phyloP scores from a whole-genome alignment of 164 flowering plant species.

The Platanus orientalis region DNA sequence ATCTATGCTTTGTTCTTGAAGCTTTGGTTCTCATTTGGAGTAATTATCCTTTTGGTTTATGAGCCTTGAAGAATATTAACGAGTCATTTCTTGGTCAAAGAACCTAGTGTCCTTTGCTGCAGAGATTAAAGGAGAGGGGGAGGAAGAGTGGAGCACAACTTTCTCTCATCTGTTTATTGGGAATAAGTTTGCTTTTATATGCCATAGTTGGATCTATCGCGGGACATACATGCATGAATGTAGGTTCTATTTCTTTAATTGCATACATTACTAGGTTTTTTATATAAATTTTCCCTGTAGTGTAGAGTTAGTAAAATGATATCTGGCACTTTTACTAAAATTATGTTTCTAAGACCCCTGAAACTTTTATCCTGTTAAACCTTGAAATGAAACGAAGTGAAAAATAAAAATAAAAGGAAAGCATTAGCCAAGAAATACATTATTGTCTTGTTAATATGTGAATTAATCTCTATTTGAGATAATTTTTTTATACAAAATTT shows the following conservation, averaged over 20 bases:
- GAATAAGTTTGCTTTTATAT: conserved; percentile 66
- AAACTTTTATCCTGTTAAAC: neutral
- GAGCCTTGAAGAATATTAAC: conserved; percentile 61
- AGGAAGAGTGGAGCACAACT: conserved; percentile 78
- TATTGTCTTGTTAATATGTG: too few species aligned
- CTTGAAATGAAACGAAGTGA: neutral
- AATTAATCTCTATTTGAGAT: too few species aligned
- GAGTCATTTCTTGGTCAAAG: conserved; percentile 84
- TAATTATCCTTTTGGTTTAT: too few species aligned
- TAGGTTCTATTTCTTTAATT: too few species aligned
- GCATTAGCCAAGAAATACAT: too few species aligned
- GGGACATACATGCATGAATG: conserved; percentile 63
- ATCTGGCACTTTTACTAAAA: neutral
- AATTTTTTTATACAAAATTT: neutral
- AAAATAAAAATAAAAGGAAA: too few species aligned
- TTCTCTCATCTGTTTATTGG: conserved; percentile 78
- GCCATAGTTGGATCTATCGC: conserved; percentile 80
- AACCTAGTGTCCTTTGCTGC: conserved; percentile 71
- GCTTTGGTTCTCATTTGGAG: too few species aligned
- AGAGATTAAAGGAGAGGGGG: conserved; percentile 63
- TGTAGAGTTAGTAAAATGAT: too few species aligned
- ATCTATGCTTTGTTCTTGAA: too few species aligned
- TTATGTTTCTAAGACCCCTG: neutral
- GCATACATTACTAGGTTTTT: too few species aligned
- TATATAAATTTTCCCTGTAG: too few species aligned